Base-by-base conservation (phyloP, 2,329 filamentous ascomycete genomes). In the Exophiala sideris region DNA sequence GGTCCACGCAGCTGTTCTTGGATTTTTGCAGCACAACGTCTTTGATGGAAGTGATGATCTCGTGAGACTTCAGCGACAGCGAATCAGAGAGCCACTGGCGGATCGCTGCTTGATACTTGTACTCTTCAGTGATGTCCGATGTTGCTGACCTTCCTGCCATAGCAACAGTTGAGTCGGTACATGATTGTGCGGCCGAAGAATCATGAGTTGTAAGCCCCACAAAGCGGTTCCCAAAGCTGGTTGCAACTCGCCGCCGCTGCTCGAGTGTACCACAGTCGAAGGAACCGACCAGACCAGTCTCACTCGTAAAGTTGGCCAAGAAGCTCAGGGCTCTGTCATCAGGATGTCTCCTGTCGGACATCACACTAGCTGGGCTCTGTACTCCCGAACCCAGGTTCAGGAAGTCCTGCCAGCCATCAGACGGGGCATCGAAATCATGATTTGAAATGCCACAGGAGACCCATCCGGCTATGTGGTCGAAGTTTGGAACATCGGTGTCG, bases 251-350 rank as follows among this genome's bases (percentile, higher is more conserved):
- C 20, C 66, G 63, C n/a, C 70, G 59, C 40, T 71, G 66, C 5
- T 60, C 53, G 2, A 65, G 58, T 1, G 68, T 71, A 3, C 66
- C 68, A 29, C 70, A 72, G 29, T 71, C 70, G 54, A 72, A 73
- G 10, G 69, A 71, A 10, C 60, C 56, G 1, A 70, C 63, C 7
- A 72, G 58, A 1, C 71, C 71, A 0, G 67, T 70, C 20, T 68
- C 62, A 50, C 68, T 70, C 11, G 70, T 72, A 49, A 72, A 71
- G 38, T 67, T 64, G 39, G 65, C 64, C 1, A 73, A 60, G 41
- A 72, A 73, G 3, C 12, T 5, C 21, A 52, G 39, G 14, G 41
- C 45, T 16, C 35, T 29, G 9, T 33, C 18, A 3, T 33, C 16
- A 11, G 24, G 32, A 7, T 20, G 34, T 34, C 14, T 20, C 5